Base-by-base conservation (phyloP, 1,284 basidiomycete species). In the Ganoderma lucidum region DNA sequence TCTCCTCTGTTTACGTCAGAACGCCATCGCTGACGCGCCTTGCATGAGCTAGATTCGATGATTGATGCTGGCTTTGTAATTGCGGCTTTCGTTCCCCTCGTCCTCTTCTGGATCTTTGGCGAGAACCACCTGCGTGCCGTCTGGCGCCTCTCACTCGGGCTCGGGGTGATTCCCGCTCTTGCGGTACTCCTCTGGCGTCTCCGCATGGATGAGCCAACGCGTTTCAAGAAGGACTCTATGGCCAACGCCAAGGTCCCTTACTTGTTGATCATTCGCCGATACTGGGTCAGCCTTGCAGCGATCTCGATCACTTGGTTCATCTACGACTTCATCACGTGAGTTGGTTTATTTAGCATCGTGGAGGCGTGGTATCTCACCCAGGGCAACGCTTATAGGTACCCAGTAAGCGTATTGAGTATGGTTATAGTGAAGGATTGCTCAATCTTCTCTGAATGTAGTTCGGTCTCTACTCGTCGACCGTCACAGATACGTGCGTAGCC, bases 41-140 rank as follows among this genome's bases (percentile, higher is more conserved):
- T 15, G 9, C 32, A 17, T 41, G 37, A 23, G 14, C 70, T 35
- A 91, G 93, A 95, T 79, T 83, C 86, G 12, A 96, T 96, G 94
- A 96, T 98, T 75, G 96, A 97, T 78, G 78, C 92, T 67, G 96
- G 95, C 58, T 98, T 96, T 78, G 94, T 96, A 28, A 78, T 96
- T 65, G 84, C 94, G 8, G 85, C 93, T 41, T 96, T 98, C 70
- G 93, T 96, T 2, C 93, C 95, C 12, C 86, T 96, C 23, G 91
- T 97, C 35, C 83, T 95, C 42, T 91, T 90, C 76, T 96, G 93
- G 93, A 96, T 96, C 88, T 96, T 93, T 72, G 93, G 95, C 45
- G 81, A 90, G 67, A 79, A 93, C 72, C 95, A 96, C 77, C 88
- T 97, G 39, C 88, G 93, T 32, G 92, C 91, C 5, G 93, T 95